Base-by-base conservation (phyloP, 257 asterid species). In the Henckelia pumila region DNA sequence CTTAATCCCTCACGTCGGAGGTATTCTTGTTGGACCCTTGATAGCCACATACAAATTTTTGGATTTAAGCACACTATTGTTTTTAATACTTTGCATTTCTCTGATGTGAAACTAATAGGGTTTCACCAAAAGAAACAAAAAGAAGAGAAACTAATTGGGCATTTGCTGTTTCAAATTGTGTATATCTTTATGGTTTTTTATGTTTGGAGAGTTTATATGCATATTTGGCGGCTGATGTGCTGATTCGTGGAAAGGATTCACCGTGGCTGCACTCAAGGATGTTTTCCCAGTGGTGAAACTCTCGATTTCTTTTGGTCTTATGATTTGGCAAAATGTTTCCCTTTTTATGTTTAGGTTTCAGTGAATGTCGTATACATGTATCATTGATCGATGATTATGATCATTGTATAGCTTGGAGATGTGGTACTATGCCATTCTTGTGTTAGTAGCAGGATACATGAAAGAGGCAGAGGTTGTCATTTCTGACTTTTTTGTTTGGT, bases 151-250 rank as follows among this genome's bases (percentile, higher is more conserved):
- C n/a, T n/a, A n/a, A n/a, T n/a, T n/a, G n/a, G n/a, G n/a, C n/a
- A n/a, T n/a, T n/a, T n/a, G n/a, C n/a, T n/a, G n/a, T n/a, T n/a
- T n/a, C n/a, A n/a, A n/a, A n/a, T n/a, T 92, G 44, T 69, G 81
- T 73, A 67, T 85, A 61, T 92, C 98, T 22, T 77, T 88, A 0
- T 85, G 91, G 91, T 37, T 85, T 40, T 77, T 85, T 22, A 84
- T 89, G 2, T 0, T 83, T 8, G 95, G 96, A 23, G 96, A 89
- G 61, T 85, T 92, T 52, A 67, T 72, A 14, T 92, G 89, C 71
- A 73, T 92, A 13, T 85, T 92, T 7, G 90, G 98, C 21, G 98
- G 98, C 56, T 85, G 98, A 96, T 89, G 96, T 56, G 84, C 88
- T 2, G 74, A 85, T 1, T 76, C 98, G 0, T 92, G 98, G 98